A percentile compares a stretch with the other conserved stretches of the same genome.
These are phyloP conservation scores for Fonsecaea monophora DNA, from an alignment of 2,329 filamentous ascomycete genomes.

Conservation along the genomic window DNA sequence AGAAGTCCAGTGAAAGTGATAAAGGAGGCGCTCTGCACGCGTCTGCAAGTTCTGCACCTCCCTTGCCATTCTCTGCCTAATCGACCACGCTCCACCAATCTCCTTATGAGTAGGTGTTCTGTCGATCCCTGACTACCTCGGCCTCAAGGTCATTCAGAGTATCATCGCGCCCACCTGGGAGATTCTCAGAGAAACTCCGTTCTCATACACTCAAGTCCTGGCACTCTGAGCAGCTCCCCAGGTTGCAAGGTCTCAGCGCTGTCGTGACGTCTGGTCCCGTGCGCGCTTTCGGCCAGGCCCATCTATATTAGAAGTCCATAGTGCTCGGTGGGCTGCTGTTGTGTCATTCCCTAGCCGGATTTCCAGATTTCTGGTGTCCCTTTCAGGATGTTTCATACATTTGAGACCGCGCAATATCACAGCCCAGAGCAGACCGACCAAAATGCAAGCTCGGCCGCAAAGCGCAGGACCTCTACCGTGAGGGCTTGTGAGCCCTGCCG, in stretches of 20 bases:
- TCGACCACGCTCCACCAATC: not conserved
- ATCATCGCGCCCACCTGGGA: not conserved
- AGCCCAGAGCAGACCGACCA: constrained; percentile 41
- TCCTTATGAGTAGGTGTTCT: not conserved
- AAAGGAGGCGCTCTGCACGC: not conserved
- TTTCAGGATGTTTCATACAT: constrained; percentile 51
- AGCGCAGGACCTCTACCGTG: constrained; percentile 49
- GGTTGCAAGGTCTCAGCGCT: not conserved
- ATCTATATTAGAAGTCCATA: not conserved
- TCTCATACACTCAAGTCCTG: not conserved
- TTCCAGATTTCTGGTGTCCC: not conserved
- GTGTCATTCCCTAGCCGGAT: not conserved
- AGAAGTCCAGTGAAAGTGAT: not conserved
- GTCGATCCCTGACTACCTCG: constrained; percentile 8
- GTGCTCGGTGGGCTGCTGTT: not conserved
- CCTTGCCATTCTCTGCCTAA: not conserved
- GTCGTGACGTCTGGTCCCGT: not conserved
- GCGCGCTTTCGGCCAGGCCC: not conserved
- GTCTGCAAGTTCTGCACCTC: not conserved
- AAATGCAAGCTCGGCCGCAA: constrained; percentile 43
- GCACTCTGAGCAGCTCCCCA: not conserved
- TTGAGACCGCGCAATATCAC: constrained; percentile 51
- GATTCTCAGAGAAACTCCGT: not conserved
- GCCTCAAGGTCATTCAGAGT: constrained; percentile 6
- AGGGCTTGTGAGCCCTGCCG: constrained; percentile 77